Evolutionary conservation across 805 yeast genomes (phyloP).

Genomic region (Candida railenensis): DNA sequence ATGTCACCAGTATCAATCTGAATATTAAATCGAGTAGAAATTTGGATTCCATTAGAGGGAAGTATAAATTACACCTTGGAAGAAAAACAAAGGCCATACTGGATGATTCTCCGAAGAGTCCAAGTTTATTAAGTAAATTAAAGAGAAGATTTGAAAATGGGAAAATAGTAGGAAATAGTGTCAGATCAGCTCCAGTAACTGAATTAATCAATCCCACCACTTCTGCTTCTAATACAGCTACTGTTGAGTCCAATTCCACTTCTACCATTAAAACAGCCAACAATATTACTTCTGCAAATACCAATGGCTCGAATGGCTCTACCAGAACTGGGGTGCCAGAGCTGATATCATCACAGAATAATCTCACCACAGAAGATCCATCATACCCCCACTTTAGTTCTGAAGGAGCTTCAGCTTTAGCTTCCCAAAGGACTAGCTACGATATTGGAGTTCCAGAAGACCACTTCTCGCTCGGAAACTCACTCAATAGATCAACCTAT

Average conservation of each 20-base stretch:
- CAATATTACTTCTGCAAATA: too few species aligned
- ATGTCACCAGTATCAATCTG: slow-evolving; percentile 16
- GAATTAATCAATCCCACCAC: too few species aligned
- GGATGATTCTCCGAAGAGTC: background rate
- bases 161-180: background rate
- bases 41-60: background rate
- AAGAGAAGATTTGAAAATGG: background rate
- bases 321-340: too few species aligned
- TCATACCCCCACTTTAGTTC: too few species aligned
- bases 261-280: too few species aligned
- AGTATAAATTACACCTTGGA: slow-evolving; percentile 16
- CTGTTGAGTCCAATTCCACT: too few species aligned
- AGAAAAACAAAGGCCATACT: slow-evolving; percentile 2
- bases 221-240: too few species aligned
- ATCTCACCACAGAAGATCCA: too few species aligned
- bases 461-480: background rate
- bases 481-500: background rate
- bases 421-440: slow-evolving; percentile 1
- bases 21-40: background rate
- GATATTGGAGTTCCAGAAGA: slow-evolving; percentile 1
- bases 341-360: too few species aligned
- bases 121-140: background rate
- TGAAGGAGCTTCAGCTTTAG: too few species aligned
- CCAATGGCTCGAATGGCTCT: too few species aligned
- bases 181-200: background rate